phyloP scores from a whole-genome alignment of 2,329 filamentous ascomycete species.

The Didymella glomerata region DNA sequence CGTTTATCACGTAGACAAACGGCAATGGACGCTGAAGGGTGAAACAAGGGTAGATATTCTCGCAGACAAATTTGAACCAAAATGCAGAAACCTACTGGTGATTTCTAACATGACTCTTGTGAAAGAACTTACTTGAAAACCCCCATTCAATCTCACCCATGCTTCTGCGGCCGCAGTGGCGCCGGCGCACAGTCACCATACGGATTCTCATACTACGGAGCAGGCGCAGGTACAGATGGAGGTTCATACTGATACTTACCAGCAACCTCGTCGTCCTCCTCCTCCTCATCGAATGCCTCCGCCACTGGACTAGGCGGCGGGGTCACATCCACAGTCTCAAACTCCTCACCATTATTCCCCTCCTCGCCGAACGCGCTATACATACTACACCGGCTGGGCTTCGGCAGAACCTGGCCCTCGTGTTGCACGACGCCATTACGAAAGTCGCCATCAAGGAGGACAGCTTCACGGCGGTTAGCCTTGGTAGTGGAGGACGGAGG shows the following conservation, averaged over 20 bases:
- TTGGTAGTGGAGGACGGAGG: background rate
- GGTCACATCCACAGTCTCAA: background rate
- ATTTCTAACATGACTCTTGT: too few relatives aligned
- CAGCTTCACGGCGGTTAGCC: background rate
- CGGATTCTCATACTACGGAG: background rate
- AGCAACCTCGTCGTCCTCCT: background rate
- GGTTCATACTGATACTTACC: too few relatives aligned
- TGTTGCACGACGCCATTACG: background rate
- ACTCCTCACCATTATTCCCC: background rate
- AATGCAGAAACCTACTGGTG: too few relatives aligned
- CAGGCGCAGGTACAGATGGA: background rate
- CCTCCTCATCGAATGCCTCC: background rate
- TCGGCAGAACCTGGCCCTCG: slow-evolving; percentile 1
- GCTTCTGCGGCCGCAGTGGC: background rate
- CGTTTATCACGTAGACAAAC: too few relatives aligned
- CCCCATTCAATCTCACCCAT: background rate
- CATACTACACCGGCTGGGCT: slow-evolving; percentile 9
- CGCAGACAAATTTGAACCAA: too few relatives aligned
- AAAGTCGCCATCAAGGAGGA: background rate
- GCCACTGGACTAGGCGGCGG: background rate
- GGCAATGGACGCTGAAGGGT: too few relatives aligned
- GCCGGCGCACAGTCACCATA: background rate
- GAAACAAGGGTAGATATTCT: too few relatives aligned
- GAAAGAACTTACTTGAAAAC: too few relatives aligned
- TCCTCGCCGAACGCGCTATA: slow-evolving; percentile 6